Conservation (phyloP, 2,329 filamentous ascomycete genomes). For the Capronia coronata region DNA sequence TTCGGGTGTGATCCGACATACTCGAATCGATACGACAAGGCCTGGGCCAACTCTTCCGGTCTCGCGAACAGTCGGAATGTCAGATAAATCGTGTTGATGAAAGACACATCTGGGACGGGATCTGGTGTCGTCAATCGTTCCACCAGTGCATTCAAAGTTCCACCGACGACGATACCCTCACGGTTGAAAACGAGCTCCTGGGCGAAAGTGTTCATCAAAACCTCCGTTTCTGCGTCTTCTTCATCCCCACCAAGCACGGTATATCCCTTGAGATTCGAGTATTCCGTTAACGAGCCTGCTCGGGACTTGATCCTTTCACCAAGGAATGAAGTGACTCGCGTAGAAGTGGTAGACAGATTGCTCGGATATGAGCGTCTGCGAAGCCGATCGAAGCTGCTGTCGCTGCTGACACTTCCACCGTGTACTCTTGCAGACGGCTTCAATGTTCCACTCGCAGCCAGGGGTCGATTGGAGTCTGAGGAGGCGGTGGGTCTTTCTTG, state of each 20-base stretch:
- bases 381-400: slow-evolving; percentile 56
- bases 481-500: slow-evolving; percentile 1
- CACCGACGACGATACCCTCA: slow-evolving; percentile 89
- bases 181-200: slow-evolving; percentile 91
- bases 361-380: slow-evolving; percentile 72
- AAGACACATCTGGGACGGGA: slow-evolving; percentile 82
- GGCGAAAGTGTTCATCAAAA: slow-evolving; percentile 87
- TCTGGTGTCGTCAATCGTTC: slow-evolving; percentile 91
- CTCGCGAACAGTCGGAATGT: slow-evolving; percentile 92
- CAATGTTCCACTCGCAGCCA: slow-evolving; percentile 9
- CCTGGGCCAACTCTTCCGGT: slow-evolving; percentile 68
- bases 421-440: slow-evolving; percentile 7
- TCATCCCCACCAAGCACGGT: slow-evolving; percentile 57
- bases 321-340: slow-evolving; percentile 62
- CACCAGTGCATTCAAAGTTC: slow-evolving; percentile 82
- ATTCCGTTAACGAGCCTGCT: slow-evolving; percentile 39
- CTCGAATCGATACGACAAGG: slow-evolving; percentile 84
- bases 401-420: slow-evolving; percentile 60
- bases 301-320: slow-evolving; percentile 33
- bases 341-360: slow-evolving; percentile 73
- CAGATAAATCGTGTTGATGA: slow-evolving; percentile 90
- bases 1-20: slow-evolving; percentile 74
- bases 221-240: slow-evolving; percentile 72
- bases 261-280: slow-evolving; percentile 65
- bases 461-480: slow-evolving; percentile 1